Evolutionary conservation across 2,329 filamentous ascomycete genomes (phyloP).

Genomic region (Penicillium sp.): DNA sequence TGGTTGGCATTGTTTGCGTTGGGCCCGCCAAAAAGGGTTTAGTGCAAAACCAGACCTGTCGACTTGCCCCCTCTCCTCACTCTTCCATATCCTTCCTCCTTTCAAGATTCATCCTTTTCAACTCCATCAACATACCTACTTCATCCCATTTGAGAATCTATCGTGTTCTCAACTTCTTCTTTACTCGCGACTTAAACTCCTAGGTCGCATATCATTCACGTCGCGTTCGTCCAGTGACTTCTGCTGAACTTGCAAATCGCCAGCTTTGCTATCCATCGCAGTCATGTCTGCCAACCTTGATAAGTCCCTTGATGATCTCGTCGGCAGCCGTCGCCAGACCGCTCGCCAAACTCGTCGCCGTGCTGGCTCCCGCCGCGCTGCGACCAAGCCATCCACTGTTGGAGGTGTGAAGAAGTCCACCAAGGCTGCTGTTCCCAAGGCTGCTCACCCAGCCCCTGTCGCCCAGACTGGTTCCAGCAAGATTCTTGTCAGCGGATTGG

Average conservation of each 20-base stretch:
- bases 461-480: slow-evolving; percentile 74
- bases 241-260: slow-evolving; percentile 10
- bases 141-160: not conserved
- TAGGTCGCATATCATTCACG: not conserved
- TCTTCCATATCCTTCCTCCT: not conserved
- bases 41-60: not conserved
- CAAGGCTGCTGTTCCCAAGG: slow-evolving; percentile 45
- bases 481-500: slow-evolving; percentile 97
- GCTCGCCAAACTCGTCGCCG: slow-evolving; percentile 46
- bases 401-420: slow-evolving; percentile 79
- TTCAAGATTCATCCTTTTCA: not conserved
- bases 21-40: not conserved
- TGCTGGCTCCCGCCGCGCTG: slow-evolving; percentile 43
- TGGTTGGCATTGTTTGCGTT: not conserved
- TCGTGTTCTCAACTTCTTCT: slow-evolving; percentile 6
- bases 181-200: slow-evolving; percentile 12
- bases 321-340: slow-evolving; percentile 67
- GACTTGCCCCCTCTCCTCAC: slow-evolving; percentile 1
- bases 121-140: not conserved
- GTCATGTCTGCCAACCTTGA: slow-evolving; percentile 94
- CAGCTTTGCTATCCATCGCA: slow-evolving; percentile 16
- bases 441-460: slow-evolving; percentile 63
- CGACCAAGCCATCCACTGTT: slow-evolving; percentile 62
- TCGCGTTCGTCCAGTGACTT: slow-evolving; percentile 7
- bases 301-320: slow-evolving; percentile 95